A percentile compares a stretch with the other conserved stretches of the same genome.
Conservation (phyloP, 805 yeast genomes). For the Starmerella stigmatis region DNA sequence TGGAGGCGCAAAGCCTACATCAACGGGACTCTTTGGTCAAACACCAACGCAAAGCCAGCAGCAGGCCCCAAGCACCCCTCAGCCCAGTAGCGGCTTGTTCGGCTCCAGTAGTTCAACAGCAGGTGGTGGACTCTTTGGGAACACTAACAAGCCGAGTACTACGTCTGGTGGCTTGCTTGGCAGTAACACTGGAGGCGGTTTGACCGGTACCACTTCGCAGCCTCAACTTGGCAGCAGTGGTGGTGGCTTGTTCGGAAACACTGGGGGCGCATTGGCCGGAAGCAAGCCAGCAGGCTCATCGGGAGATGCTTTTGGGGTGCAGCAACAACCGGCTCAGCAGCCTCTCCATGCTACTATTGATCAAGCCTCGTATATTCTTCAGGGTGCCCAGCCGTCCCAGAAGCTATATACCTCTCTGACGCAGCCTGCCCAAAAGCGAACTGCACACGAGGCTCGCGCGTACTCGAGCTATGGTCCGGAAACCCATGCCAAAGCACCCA, state of each 20-base stretch:
- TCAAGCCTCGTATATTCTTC: constrained; percentile 25
- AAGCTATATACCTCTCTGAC: constrained; percentile 25
- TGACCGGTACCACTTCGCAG: neutral
- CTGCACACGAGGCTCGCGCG: neutral
- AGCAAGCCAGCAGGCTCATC: too few species aligned
- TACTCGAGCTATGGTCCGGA: neutral
- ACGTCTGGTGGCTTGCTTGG: constrained; percentile 13
- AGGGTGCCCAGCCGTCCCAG: constrained; percentile 21
- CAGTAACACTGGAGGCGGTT: neutral
- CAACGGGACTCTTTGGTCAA: too few species aligned
- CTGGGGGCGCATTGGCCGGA: too few species aligned
- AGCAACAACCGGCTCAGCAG: constrained; percentile 4
- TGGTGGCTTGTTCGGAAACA: constrained; percentile 13
- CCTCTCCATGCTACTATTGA: constrained; percentile 25
- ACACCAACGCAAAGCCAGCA: too few species aligned
- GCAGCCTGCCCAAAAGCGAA: constrained; percentile 13
- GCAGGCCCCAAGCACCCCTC: too few species aligned
- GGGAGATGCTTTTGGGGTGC: too few species aligned
- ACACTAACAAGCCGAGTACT: neutral
- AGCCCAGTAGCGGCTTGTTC: constrained; percentile 27
- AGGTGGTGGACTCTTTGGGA: constrained; percentile 24
- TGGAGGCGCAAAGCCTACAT: too few species aligned
- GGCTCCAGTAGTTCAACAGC: constrained; percentile 16
- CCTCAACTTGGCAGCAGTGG: neutral
- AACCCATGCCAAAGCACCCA: neutral